Conservation (phyloP, 1,284 basidiomycete species). For the Vanrija sp. region DNA sequence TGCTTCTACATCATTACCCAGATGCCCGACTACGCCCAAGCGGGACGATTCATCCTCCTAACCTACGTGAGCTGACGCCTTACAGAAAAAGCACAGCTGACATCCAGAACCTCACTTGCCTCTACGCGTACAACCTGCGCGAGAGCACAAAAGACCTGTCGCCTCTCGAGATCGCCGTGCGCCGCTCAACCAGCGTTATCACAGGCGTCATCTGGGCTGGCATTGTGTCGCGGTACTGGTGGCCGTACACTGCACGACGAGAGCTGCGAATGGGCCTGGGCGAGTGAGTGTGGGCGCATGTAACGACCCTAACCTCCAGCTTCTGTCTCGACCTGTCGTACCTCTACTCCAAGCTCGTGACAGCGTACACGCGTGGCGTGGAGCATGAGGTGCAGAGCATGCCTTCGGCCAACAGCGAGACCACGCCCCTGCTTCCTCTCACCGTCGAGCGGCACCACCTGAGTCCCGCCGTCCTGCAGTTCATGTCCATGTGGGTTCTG, state of each 20-base stretch:
- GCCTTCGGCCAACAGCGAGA: background rate
- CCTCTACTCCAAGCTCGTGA: slow-evolving; percentile 48
- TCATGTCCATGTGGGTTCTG: slow-evolving; percentile 75
- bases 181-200: slow-evolving; percentile 76
- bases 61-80: slow-evolving; percentile 47
- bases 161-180: slow-evolving; percentile 67
- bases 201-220: slow-evolving; percentile 85
- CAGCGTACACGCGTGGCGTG: slow-evolving; percentile 32
- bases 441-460: slow-evolving; percentile 29
- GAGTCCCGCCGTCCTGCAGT: slow-evolving; percentile 59
- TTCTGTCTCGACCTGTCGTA: slow-evolving; percentile 50
- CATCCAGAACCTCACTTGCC: slow-evolving; percentile 78
- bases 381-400: slow-evolving; percentile 2
- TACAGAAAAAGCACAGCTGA: slow-evolving; percentile 9
- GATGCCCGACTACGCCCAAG: slow-evolving; percentile 68
- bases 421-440: slow-evolving; percentile 9
- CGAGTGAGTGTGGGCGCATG: slow-evolving; percentile 59
- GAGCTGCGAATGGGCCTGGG: slow-evolving; percentile 79
- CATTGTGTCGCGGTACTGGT: slow-evolving; percentile 83
- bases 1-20: slow-evolving; percentile 88
- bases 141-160: slow-evolving; percentile 58
- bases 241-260: slow-evolving; percentile 87
- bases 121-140: slow-evolving; percentile 84
- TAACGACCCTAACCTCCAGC: slow-evolving; percentile 18
- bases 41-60: slow-evolving; percentile 80